Evolutionary conservation across 2,329 filamentous ascomycete species (phyloP).

Genomic region (Davidsoniella neocaledoniae): DNA sequence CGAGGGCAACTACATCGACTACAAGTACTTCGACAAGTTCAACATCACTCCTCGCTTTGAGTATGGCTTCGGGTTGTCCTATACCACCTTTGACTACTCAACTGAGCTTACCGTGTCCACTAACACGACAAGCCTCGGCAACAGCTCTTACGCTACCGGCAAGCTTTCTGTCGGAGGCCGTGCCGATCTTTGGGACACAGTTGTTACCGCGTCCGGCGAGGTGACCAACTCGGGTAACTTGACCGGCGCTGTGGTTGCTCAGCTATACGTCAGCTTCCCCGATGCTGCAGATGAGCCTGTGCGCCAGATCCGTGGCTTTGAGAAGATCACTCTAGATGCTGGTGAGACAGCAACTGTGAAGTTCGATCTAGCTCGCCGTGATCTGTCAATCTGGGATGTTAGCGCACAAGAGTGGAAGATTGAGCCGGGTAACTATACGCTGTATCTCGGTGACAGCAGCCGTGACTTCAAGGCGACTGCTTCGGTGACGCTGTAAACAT

Average conservation of each 20-base stretch:
- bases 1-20: conserved; percentile 36
- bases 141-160: conserved; percentile 19
- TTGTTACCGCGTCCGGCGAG: conserved; percentile 30
- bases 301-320: conserved; percentile 46
- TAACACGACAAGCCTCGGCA: conserved; percentile 20
- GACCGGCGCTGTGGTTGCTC: conserved; percentile 32
- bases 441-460: conserved; percentile 32
- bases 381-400: conserved; percentile 51
- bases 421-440: conserved; percentile 25
- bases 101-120: conserved; percentile 24
- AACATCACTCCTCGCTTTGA: conserved; percentile 34
- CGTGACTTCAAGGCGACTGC: conserved; percentile 20
- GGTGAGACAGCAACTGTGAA: conserved; percentile 27
- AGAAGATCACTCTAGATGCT: conserved; percentile 36
- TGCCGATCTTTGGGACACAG: conserved; percentile 32
- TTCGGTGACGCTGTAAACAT: conserved; percentile 1
- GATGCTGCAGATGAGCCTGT: conserved; percentile 35
- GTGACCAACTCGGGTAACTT: conserved; percentile 35
- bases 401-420: conserved; percentile 43
- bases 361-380: conserved; percentile 41
- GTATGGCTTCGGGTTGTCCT: conserved; percentile 39
- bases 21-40: conserved; percentile 34
- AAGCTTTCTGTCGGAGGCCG: conserved; percentile 31
- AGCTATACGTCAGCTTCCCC: conserved; percentile 36
- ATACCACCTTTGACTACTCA: conserved; percentile 35